phyloP scores from a whole-genome alignment of 1,284 basidiomycete genomes.

The Cystobasidiaceae sp. region DNA sequence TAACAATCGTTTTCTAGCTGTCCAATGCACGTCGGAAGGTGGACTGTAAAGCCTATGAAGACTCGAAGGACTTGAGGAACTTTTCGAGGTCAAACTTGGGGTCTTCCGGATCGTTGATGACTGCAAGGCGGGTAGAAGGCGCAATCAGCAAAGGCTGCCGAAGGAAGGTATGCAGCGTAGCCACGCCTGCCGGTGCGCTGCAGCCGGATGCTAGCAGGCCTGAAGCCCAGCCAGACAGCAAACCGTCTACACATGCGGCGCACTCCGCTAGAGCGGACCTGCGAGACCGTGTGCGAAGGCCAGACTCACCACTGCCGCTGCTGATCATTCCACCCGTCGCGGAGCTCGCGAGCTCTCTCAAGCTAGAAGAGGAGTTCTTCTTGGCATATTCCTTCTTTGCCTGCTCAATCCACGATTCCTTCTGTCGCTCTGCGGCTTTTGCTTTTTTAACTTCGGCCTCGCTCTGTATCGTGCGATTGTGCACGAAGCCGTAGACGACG shows the following conservation, averaged over 20 bases:
- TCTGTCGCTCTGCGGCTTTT: constrained; percentile 62
- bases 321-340: constrained; percentile 10
- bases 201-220: too few species aligned
- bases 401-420: constrained; percentile 72
- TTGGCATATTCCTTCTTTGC: constrained; percentile 85
- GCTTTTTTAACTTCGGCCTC: constrained; percentile 67
- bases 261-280: too few species aligned
- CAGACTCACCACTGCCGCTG: constrained; percentile 1
- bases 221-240: too few species aligned
- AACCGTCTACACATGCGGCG: too few species aligned
- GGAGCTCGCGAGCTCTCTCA: constrained; percentile 13
- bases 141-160: background rate
- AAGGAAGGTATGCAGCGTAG: too few species aligned
- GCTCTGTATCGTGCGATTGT: constrained; percentile 83
- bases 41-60: too few species aligned
- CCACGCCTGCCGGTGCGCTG: too few species aligned
- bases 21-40: too few species aligned
- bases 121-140: constrained; percentile 48
- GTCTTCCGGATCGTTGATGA: constrained; percentile 87
- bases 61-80: constrained; percentile 56
- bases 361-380: constrained; percentile 38
- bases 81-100: constrained; percentile 96
- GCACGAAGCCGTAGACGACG: constrained; percentile 85
- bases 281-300: too few species aligned
- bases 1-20: too few species aligned